Base-by-base conservation (phyloP, 139 green algal species). In the Micractinium conductrix region DNA sequence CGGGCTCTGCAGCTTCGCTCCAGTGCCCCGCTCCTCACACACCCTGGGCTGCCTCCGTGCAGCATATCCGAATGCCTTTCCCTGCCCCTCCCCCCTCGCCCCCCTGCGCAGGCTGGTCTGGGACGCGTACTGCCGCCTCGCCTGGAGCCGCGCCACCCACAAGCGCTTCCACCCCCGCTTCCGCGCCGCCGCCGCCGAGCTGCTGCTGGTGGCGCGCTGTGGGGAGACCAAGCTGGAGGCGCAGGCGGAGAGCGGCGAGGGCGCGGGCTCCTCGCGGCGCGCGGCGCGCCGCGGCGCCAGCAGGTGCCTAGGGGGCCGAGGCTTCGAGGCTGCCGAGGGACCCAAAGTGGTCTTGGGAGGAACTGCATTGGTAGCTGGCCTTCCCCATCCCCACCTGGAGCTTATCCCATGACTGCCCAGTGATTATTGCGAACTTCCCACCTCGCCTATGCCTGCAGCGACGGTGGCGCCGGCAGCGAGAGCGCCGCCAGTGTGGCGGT, bases 181-280 rank as follows among this genome's bases (percentile, higher is more conserved):
- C 38, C 37, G 26, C 9, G 76, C 76, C 12, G 76, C 76, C 26
- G 14, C 42, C 2, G 12, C 30, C 4, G 40, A n/a, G 42, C 42
- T 82, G 38, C 76, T 82, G 76, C 76, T 82, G 42, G 58, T 53
- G 38, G 58, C 76, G 12, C 55, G 76, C 55, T 58, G 19, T 22
- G 76, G 76, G 8, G 55, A 53, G 58, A 40, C 43, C 38, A 71
- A 73, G 76, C 76, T 65, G 45, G 28, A 40, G 70, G 42, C 35
- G 42, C 42, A 62, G 53, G 53, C 10, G 16, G 12, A 58, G 42
- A 53, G 42, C 43, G 12, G 30, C 38, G 14, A 26, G 42, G n/a
- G 70, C 42, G 38, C 26, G 43, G 43, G 26, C 22, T 40, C 35
- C 12, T 30, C n/a, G 12, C 5, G 68, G 26, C 28, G 7, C 8